Evolutionary conservation across 2,329 filamentous ascomycete species (phyloP).

Genomic region (Cadophora gregata): DNA sequence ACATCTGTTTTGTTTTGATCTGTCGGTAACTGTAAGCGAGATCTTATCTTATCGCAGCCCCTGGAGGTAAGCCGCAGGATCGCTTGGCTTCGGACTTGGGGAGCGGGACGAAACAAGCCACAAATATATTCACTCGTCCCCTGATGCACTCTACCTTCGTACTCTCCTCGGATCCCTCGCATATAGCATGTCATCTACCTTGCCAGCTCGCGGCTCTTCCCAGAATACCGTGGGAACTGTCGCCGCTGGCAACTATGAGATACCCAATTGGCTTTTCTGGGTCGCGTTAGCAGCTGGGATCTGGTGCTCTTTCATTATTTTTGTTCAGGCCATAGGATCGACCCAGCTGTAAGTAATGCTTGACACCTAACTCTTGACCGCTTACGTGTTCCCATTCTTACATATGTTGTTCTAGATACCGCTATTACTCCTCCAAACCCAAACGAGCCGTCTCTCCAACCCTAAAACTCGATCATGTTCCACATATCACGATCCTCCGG

Average conservation of each 20-base stretch:
- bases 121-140: neutral
- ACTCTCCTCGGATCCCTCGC: neutral
- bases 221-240: neutral
- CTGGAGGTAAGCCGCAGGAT: neutral
- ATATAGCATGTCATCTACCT: neutral
- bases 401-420: constrained; percentile 50
- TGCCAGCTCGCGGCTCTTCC: neutral
- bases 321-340: constrained; percentile 62
- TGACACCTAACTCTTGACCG: neutral
- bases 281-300: constrained; percentile 55
- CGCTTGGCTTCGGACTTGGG: neutral
- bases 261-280: constrained; percentile 33
- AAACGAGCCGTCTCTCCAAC: constrained; percentile 57
- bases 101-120: neutral
- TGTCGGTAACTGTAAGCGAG: neutral
- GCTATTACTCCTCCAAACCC: constrained; percentile 57
- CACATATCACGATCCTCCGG: constrained; percentile 87
- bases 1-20: neutral
- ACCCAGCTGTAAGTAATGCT: constrained; percentile 55
- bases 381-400: neutral
- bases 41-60: neutral
- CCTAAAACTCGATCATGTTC: constrained; percentile 61
- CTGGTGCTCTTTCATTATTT: constrained; percentile 59
- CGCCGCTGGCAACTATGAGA: constrained; percentile 26
- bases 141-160: neutral